phyloP scores from a whole-genome alignment of 495 filamentous ascomycete genomes.

The Aspergillus cavernicola region DNA sequence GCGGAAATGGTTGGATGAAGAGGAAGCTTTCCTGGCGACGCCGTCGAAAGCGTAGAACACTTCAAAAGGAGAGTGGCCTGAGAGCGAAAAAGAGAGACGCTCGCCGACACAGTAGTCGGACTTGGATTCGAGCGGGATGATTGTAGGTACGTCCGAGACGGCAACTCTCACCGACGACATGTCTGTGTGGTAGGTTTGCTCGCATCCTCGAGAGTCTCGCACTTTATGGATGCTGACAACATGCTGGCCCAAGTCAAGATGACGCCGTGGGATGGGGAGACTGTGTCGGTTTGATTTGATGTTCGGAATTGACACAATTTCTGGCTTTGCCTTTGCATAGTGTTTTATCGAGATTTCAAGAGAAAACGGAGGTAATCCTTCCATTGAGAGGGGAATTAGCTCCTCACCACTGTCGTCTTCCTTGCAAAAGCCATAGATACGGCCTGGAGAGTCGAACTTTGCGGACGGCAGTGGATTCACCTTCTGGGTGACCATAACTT shows the following conservation, averaged over 20 bases:
- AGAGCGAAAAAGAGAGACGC: constrained; percentile 82
- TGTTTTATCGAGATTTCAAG: constrained; percentile 91
- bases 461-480: constrained; percentile 80
- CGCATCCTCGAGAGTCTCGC: constrained; percentile 79
- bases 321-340: constrained; percentile 71
- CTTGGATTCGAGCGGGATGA: constrained; percentile 80
- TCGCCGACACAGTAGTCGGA: constrained; percentile 94
- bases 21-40: constrained; percentile 70
- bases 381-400: constrained; percentile 76
- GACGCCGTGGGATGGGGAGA: constrained; percentile 75
- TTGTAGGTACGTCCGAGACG: constrained; percentile 87
- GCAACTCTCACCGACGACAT: constrained; percentile 74
- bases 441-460: constrained; percentile 78
- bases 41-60: constrained; percentile 88
- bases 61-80: constrained; percentile 84
- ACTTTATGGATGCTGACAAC: constrained; percentile 84
- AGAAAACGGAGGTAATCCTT: constrained; percentile 82
- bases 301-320: constrained; percentile 71
- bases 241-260: constrained; percentile 80
- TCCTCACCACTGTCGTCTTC: constrained; percentile 77
- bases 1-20: constrained; percentile 72
- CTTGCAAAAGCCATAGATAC: constrained; percentile 91
- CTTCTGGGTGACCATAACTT: constrained; percentile 69
- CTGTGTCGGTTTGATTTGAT: constrained; percentile 71
- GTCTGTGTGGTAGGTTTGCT: constrained; percentile 62